Conservation (phyloP, 805 yeast genomes). For the Starmerella sp. region DNA sequence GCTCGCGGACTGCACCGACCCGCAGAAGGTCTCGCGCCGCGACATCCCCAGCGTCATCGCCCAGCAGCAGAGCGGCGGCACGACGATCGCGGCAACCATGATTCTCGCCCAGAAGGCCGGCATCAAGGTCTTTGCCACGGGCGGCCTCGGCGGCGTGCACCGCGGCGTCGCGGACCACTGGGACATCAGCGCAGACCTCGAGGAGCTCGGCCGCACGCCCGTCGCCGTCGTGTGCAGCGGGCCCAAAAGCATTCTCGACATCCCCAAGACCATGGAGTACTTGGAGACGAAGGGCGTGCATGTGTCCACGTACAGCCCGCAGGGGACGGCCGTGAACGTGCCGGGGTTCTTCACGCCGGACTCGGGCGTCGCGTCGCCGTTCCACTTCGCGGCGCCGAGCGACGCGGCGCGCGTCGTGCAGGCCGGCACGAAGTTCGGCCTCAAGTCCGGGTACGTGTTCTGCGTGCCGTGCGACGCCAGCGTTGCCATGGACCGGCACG, state of each 20-base stretch:
- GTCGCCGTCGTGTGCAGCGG: slow-evolving; percentile 90
- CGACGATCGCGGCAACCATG: slow-evolving; percentile 86
- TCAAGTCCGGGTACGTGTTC: slow-evolving; percentile 60
- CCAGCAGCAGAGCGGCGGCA: slow-evolving; percentile 59
- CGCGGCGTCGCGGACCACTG: slow-evolving; percentile 60
- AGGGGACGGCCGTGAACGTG: slow-evolving; percentile 36
- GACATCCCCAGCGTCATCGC: slow-evolving; percentile 69
- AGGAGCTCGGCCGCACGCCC: slow-evolving; percentile 71
- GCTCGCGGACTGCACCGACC: slow-evolving; percentile 34
- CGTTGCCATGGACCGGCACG: slow-evolving; percentile 43
- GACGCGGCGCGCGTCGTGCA: slow-evolving; percentile 55
- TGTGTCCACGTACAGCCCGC: slow-evolving; percentile 55
- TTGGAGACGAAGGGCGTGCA: slow-evolving; percentile 86
- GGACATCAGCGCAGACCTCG: slow-evolving; percentile 81
- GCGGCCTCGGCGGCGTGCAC: slow-evolving; percentile 89
- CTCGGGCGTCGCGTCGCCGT: slow-evolving; percentile 64
- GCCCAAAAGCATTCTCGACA: slow-evolving; percentile 76
- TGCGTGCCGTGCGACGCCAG: slow-evolving; percentile 73
- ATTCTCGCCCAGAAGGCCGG: slow-evolving; percentile 65
- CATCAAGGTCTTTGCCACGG: slow-evolving; percentile 78
- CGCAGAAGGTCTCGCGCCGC: slow-evolving; percentile 63
- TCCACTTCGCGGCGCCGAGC: slow-evolving; percentile 39
- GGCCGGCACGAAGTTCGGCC: slow-evolving; percentile 37
- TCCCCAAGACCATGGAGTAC: slow-evolving; percentile 70
- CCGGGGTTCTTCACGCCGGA: slow-evolving; percentile 79